phyloP scores from a whole-genome alignment of 768 basidiomycete genomes.

The Hydnum rufescens region DNA sequence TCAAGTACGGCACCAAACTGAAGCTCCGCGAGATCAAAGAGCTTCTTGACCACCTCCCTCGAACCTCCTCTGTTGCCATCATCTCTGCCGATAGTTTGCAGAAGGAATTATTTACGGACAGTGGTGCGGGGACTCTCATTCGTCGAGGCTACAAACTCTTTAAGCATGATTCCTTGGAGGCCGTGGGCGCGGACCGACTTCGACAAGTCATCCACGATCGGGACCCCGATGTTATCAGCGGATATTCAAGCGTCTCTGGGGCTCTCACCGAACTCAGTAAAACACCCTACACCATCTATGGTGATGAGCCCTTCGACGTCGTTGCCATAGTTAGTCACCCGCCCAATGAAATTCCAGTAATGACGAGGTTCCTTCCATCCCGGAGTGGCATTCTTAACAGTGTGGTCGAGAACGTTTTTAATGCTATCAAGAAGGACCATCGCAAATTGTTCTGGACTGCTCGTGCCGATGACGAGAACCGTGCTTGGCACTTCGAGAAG shows the following conservation, averaged over 20 bases:
- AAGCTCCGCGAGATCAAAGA: constrained; percentile 99
- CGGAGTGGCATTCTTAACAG: constrained; percentile 81
- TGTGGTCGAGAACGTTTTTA: constrained; percentile 94
- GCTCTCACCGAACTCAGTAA: constrained; percentile 65
- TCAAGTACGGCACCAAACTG: constrained; percentile 96
- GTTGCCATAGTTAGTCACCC: constrained; percentile 90
- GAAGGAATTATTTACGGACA: constrained; percentile 97
- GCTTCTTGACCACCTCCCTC: constrained; percentile 90
- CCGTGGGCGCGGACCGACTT: constrained; percentile 81
- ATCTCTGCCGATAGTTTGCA: constrained; percentile 85
- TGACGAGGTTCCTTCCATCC: constrained; percentile 82
- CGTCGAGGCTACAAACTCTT: constrained; percentile 96
- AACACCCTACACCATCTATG: constrained; percentile 83
- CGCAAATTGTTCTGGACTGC: constrained; percentile 95
- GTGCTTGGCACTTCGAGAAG: constrained; percentile 96
- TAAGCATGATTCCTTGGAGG: constrained; percentile 64
- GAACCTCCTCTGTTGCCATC: constrained; percentile 94
- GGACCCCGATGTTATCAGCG: constrained; percentile 75
- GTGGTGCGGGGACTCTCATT: constrained; percentile 92
- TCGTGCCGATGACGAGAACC: constrained; percentile 86
- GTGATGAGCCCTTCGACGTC: constrained; percentile 94
- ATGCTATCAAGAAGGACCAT: constrained; percentile 89
- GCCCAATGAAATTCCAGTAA: constrained; percentile 66
- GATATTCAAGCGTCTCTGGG: constrained; percentile 68
- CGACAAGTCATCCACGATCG: constrained; percentile 90